Base-by-base conservation (phyloP, 805 yeast species). In the Metschnikowia similis region DNA sequence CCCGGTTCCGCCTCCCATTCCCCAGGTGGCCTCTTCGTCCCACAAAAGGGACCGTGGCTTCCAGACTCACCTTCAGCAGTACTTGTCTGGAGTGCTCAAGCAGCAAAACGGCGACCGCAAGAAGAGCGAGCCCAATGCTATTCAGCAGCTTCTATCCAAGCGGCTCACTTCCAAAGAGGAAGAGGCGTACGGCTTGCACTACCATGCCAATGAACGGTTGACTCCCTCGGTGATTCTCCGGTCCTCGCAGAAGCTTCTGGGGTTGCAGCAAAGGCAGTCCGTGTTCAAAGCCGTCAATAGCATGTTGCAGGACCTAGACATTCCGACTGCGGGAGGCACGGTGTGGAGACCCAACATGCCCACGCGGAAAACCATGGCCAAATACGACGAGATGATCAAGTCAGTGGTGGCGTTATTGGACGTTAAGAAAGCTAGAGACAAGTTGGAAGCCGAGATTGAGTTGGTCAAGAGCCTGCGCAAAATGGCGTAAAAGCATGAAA, bases 401-500 rank as follows among this genome's bases (percentile, higher is more conserved):
- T 73, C 84, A 0, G 87, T 89, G 30, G 83, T 82, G 10, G 78
- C 85, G 1, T 71, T 92, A 54, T 72, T 91, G 48, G 98, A 94
- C 48, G 74, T 91, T 13, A 92, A 92, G 69, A 85, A 82, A 64
- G 96, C 89, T 49, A 81, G 82, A 17, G 99, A 94, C 65, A 90
- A 89, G 67, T 71, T 91, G 11, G 91, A 88, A 54, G 84, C 95
- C 2, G 98, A 92, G 57, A 76, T 73, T 28, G 62, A 62, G 52
- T 66, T 73, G 49, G 71, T 74, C 37, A 72, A 71, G 54, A 69
- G 74, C 49, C 78, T 73, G 56, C 64, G 71, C 21, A 21, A 21
- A 21, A 21, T 21, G 21, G 21, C 21, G 21, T 21, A 5, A 21
- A 21, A 21, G 21, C 21, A 21, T 5, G 21, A 21, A 21, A 4